Evolutionary conservation across 495 filamentous ascomycete genomes (phyloP).

Genomic region (Penicillium alfredii): DNA sequence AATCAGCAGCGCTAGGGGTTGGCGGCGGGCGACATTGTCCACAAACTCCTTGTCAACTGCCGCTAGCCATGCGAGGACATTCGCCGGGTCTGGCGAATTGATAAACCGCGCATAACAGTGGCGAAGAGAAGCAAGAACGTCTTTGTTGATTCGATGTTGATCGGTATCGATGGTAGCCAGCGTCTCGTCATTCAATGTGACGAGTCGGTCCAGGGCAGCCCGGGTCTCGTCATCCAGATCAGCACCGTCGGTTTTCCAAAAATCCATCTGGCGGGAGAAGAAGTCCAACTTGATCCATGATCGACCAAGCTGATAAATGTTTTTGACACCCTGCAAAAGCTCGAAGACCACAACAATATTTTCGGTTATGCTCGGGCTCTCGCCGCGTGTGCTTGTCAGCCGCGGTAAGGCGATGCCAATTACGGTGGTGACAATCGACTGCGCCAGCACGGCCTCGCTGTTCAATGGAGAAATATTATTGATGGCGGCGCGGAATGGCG

Average conservation of each 20-base stretch:
- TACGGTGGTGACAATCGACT: slow-evolving; percentile 46
- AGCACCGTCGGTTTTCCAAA: slow-evolving; percentile 9
- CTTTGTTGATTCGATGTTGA: slow-evolving; percentile 27
- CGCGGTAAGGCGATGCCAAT: slow-evolving; percentile 45
- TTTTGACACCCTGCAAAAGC: slow-evolving; percentile 33
- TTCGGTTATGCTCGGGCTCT: slow-evolving; percentile 28
- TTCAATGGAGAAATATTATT: slow-evolving; percentile 41
- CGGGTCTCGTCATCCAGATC: slow-evolving; percentile 22
- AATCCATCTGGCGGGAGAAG: slow-evolving; percentile 16
- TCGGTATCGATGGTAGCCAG: slow-evolving; percentile 16
- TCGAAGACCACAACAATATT: slow-evolving; percentile 35
- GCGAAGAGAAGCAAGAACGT: slow-evolving; percentile 24
- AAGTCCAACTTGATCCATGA: slow-evolving; percentile 29
- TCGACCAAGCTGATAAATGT: slow-evolving; percentile 27
- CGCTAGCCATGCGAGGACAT: slow-evolving; percentile 34
- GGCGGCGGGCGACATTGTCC: slow-evolving; percentile 23
- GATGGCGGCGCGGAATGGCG: slow-evolving; percentile 40
- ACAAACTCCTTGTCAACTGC: slow-evolving; percentile 33
- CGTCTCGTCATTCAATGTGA: slow-evolving; percentile 20
- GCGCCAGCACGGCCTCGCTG: slow-evolving; percentile 47
- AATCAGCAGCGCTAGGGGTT: slow-evolving; percentile 28
- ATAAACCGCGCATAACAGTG: slow-evolving; percentile 24
- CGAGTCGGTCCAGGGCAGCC: slow-evolving; percentile 22
- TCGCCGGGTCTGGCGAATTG: slow-evolving; percentile 19
- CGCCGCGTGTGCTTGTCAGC: slow-evolving; percentile 28